These are phyloP conservation scores for Nitzschia palea DNA, from an alignment of 108 stramenopile genomes.

Conservation along the genomic window DNA sequence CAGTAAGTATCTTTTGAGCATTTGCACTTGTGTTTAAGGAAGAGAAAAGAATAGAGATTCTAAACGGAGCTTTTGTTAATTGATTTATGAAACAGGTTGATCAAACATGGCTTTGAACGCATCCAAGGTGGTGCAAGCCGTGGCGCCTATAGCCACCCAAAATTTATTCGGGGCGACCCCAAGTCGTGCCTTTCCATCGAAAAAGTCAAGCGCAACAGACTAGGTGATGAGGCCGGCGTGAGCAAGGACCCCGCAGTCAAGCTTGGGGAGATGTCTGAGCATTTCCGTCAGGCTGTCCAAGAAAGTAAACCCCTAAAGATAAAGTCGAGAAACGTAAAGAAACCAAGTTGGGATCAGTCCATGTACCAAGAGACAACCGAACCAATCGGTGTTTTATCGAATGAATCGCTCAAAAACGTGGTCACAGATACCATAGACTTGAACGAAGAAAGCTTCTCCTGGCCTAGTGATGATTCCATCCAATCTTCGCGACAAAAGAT, in stretches of 20 bases:
- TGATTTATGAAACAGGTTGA: not conserved
- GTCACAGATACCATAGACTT: no score
- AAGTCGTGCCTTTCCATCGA: not conserved
- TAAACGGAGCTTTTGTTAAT: no score
- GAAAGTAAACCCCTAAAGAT: not conserved
- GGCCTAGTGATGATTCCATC: no score
- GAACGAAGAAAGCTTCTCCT: no score
- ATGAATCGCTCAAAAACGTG: no score
- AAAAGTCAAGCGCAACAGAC: not conserved
- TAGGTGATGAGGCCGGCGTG: not conserved
- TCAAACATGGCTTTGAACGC: slow-evolving; percentile 7
- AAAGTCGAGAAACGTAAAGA: not conserved
- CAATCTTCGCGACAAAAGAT: no score
- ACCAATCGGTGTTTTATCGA: no score
- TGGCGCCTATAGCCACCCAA: slow-evolving; percentile 11
- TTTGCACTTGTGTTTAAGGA: not conserved
- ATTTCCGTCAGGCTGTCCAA: slow-evolving; percentile 12
- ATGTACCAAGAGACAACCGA: no score
- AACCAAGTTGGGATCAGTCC: no score
- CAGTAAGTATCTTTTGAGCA: slow-evolving; percentile 30
- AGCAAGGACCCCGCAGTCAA: not conserved
- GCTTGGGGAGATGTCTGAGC: slow-evolving; percentile 6
- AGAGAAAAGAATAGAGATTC: no score
- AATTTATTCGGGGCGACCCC: not conserved
- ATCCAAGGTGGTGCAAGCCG: slow-evolving; percentile 12